A percentile compares a stretch with the other conserved stretches of the same genome.
These are phyloP conservation scores for Emmonsiellopsis sp. DNA, from an alignment of 2,329 filamentous ascomycete genomes.

Conservation along the genomic window DNA sequence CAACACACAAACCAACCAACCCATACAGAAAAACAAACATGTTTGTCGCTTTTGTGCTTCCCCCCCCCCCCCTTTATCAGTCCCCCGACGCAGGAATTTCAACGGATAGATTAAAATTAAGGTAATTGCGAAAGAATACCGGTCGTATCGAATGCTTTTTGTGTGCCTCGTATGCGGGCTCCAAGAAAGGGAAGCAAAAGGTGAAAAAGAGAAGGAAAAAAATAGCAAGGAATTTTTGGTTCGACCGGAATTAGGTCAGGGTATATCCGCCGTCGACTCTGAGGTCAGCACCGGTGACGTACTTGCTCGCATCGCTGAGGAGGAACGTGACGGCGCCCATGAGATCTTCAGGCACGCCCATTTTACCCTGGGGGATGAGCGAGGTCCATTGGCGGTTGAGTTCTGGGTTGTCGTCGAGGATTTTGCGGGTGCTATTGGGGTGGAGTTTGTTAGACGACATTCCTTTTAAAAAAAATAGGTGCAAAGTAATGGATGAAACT, in stretches of 20 bases:
- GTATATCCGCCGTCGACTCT: slow-evolving; percentile 85
- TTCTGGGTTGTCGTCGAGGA: slow-evolving; percentile 85
- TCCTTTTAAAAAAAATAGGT: slow-evolving; percentile 4
- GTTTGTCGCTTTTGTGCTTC: too few species aligned
- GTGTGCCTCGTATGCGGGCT: background rate
- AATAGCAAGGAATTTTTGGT: background rate
- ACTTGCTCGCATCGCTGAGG: slow-evolving; percentile 66
- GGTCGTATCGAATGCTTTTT: background rate
- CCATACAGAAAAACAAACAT: too few species aligned
- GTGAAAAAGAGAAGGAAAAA: background rate
- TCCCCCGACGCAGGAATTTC: too few species aligned
- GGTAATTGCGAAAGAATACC: background rate
- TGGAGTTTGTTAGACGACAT: slow-evolving; percentile 2
- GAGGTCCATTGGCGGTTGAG: slow-evolving; percentile 85
- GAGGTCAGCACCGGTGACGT: slow-evolving; percentile 67
- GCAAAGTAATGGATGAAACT: slow-evolving; percentile 31
- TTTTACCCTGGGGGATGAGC: slow-evolving; percentile 84
- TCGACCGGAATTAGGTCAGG: slow-evolving; percentile 46
- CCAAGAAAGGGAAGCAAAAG: background rate
- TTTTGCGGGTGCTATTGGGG: slow-evolving; percentile 68
- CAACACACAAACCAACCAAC: too few species aligned
- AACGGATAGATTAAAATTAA: background rate
- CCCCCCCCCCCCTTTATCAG: too few species aligned
- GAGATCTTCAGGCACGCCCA: slow-evolving; percentile 83
- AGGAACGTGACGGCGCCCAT: slow-evolving; percentile 89